Percentiles rank a stretch among this genome's conserved stretches.
phyloP scores from a whole-genome alignment of 192 early-diverging fungal species.

The Linnemannia hyalina region DNA sequence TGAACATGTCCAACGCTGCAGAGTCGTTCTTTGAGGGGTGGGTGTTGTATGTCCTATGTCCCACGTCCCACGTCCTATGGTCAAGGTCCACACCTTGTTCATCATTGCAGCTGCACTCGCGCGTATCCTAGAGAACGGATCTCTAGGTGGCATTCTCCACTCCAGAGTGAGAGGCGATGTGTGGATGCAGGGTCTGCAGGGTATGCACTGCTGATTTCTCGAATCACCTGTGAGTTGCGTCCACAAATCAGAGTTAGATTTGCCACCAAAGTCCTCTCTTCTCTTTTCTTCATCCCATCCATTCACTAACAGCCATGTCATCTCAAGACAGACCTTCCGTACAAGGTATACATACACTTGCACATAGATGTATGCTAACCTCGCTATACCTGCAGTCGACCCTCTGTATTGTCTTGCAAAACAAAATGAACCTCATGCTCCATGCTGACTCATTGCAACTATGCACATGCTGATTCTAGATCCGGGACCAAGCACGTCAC shows the following conservation, averaged over 20 bases:
- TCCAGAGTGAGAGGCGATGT: neutral
- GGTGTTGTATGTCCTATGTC: too few relatives aligned
- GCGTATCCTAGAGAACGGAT: neutral
- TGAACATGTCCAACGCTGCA: neutral
- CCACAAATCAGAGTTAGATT: neutral
- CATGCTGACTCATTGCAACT: neutral
- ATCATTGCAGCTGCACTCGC: neutral
- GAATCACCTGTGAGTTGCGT: neutral
- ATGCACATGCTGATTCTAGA: neutral
- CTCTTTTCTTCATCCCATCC: neutral
- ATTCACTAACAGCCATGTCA: neutral
- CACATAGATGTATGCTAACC: neutral
- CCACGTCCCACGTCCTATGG: neutral
- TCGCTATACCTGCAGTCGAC: neutral
- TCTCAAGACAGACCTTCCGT: neutral
- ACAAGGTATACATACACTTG: neutral
- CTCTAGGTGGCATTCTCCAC: neutral
- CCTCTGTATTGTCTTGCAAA: neutral
- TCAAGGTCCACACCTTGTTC: neutral
- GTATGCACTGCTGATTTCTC: neutral
- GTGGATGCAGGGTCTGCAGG: neutral
- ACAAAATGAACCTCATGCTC: too few relatives aligned
- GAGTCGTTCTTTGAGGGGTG: neutral
- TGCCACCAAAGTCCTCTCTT: neutral
- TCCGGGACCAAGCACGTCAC: neutral